Base-by-base conservation (phyloP, 805 yeast genomes). In the Candida montana region DNA sequence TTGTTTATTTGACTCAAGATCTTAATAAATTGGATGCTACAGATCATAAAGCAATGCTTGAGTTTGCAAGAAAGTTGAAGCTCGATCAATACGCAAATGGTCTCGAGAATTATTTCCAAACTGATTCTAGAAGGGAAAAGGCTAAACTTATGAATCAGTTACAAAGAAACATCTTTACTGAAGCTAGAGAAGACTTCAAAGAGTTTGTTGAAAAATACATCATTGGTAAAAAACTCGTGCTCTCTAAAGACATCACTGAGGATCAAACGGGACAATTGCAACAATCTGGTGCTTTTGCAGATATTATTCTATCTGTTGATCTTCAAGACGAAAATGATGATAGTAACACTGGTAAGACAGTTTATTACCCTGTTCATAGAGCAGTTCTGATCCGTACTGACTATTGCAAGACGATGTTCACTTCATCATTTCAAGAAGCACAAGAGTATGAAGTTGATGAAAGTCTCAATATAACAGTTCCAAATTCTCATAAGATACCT, bases 401-500 rank as follows among this genome's bases (percentile, higher is more conserved):
- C 33, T 84, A 81, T 57, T 85, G 76, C 52, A 75, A 69, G 39
- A 70, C 77, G 2, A 72, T 83, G 81, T 77, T 85, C 54, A 57
- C 65, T 9, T 77, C 85, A 2, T 57, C 69, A 2, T 74, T 75
- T 43, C 44, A 54, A 4, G 78, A 72, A 41, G 52, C 57, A 5
- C 47, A 42, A 12, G 43, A 41, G 18, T 54, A 46, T 36, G 29
- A 43, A 4, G 32, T 41, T 4, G 29, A 40, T 10, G 49, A 48
- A n/a, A 18, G 37, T 1, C 33, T 49, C 8, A 31, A 46, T 4
- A 44, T 50, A 8, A 34, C 48, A 8, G 52, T 51, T 29, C 31
- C 40, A 7, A 17, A 31, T 42, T 13, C 19, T 1, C 18, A 50
- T 51, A 10, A 4, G 9, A 30, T 57, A 7, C 67, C 71, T 0